Evolutionary conservation across 2,329 filamentous ascomycete genomes (phyloP), one percentile per base, ranked within the genome.

Genomic region (Pseudocercospora eumusae): DNA sequence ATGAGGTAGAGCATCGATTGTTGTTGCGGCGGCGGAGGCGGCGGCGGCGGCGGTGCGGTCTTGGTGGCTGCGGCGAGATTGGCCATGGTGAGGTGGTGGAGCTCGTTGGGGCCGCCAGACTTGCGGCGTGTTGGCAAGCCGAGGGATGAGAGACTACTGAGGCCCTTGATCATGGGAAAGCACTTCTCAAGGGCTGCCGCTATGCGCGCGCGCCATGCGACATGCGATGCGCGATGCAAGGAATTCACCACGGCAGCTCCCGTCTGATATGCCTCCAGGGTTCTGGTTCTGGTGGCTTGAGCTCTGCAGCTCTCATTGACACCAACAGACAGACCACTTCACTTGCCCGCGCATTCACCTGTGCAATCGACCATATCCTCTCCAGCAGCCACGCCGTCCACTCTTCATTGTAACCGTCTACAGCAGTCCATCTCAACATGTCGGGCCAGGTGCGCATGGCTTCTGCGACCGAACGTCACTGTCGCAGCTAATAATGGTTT

Each of bases 1-100:
- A 93, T 76, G 67, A 77, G 70, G 68, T 71, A 70, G 33, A 79
- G 75, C 66, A 74, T 74, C 11, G 69, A 72, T 52, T 63, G 64
- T 47, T 63, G 65, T 56, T 27, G 62, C 40, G 54, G 64, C n/a
- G n/a, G n/a, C n/a, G n/a, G n/a, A n/a, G n/a, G n/a, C n/a, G n/a
- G n/a, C n/a, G n/a, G n/a, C n/a, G n/a, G 62, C 40, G 54, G 64
- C 50, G 59, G 52, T 54, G 52, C 59, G 56, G 59, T 64, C 45
- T 57, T 52, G 49, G 52, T 56, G 53, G 61, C 31, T 57, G 58
- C 59, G 61, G 63, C 53, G 40, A 58, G 47, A 52, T 58, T 61
- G 56, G 53, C 21, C 52, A 42, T 57, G 52, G 59, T 54, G 33
- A 52, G 44, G n/a, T n/a, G n/a, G n/a, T n/a, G n/a, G 42, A 58